Percentiles rank a stretch among this genome's conserved stretches.
These are phyloP conservation scores for Hibiscus mutabilis DNA, from an alignment of 345 rosid genomes.

Conservation along the genomic window DNA sequence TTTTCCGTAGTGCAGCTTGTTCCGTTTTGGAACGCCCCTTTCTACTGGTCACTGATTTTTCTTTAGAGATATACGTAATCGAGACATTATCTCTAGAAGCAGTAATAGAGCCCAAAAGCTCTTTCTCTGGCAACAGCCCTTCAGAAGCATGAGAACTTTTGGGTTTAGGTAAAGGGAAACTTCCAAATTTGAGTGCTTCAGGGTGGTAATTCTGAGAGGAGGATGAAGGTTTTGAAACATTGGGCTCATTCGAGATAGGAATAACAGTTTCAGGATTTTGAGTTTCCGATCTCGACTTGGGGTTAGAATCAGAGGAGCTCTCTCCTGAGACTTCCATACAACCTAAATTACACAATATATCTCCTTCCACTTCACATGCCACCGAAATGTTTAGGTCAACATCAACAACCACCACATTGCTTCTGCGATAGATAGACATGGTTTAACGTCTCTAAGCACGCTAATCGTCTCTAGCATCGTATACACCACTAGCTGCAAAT, in stretches of 20 bases:
- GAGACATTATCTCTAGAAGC: constrained; percentile 9
- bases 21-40: constrained; percentile 24
- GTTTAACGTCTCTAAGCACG: constrained; percentile 30
- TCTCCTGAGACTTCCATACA: constrained; percentile 7
- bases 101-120: constrained; percentile 10
- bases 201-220: not conserved
- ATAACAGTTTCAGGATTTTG: not conserved
- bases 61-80: constrained; percentile 12
- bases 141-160: constrained; percentile 9
- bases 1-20: constrained; percentile 5
- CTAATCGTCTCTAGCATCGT: constrained; percentile 32
- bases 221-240: constrained; percentile 2
- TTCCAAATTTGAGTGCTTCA: constrained; percentile 23
- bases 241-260: constrained; percentile 5
- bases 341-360: constrained; percentile 8
- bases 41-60: constrained; percentile 15
- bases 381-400: constrained; percentile 27
- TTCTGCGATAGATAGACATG: constrained; percentile 20
- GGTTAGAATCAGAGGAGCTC: constrained; percentile 6
- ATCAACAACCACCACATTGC: constrained; percentile 36
- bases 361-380: constrained; percentile 25
- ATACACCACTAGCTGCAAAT: constrained; percentile 29
- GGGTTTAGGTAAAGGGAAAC: constrained; percentile 5
- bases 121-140: constrained; percentile 7
- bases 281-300: not conserved